Evolutionary conservation across 495 filamentous ascomycete species (phyloP).

Genomic region (Aspergillus indologenus): DNA sequence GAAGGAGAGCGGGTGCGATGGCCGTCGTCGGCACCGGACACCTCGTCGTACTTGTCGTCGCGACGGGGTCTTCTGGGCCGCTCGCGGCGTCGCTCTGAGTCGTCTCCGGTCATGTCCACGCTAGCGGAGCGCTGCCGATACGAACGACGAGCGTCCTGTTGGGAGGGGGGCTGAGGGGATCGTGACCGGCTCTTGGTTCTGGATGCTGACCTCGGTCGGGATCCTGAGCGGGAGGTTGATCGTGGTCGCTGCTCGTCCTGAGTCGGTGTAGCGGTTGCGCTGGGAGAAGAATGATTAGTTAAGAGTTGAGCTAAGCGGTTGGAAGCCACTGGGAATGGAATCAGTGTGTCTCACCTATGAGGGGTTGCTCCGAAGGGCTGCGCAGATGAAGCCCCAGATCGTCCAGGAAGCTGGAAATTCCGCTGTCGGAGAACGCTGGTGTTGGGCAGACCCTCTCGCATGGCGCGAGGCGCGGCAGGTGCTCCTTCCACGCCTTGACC

Average conservation of each 20-base stretch:
- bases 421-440: constrained; percentile 56
- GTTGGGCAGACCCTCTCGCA: constrained; percentile 81
- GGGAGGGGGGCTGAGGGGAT: constrained; percentile 38
- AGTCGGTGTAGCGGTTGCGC: constrained; percentile 24
- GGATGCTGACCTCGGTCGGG: constrained; percentile 31
- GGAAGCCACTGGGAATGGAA: neutral
- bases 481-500: constrained; percentile 71
- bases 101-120: constrained; percentile 45
- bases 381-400: constrained; percentile 27
- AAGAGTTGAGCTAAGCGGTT: neutral
- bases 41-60: constrained; percentile 48
- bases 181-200: constrained; percentile 34
- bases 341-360: constrained; percentile 37
- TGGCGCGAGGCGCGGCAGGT: constrained; percentile 88
- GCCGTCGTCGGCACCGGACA: constrained; percentile 36
- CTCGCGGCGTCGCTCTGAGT: constrained; percentile 44
- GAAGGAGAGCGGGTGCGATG: constrained; percentile 52
- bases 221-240: constrained; percentile 34
- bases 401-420: constrained; percentile 30
- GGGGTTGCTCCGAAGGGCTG: constrained; percentile 19
- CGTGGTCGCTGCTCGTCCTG: constrained; percentile 27
- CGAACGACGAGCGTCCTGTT: constrained; percentile 50
- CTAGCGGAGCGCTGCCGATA: constrained; percentile 59
- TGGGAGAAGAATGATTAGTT: constrained; percentile 7
- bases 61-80: constrained; percentile 43